Percentiles rank a stretch among this genome's conserved stretches.
These are phyloP conservation scores for Helminthosporium solani DNA, from an alignment of 2,329 filamentous ascomycete genomes.

Conservation along the genomic window DNA sequence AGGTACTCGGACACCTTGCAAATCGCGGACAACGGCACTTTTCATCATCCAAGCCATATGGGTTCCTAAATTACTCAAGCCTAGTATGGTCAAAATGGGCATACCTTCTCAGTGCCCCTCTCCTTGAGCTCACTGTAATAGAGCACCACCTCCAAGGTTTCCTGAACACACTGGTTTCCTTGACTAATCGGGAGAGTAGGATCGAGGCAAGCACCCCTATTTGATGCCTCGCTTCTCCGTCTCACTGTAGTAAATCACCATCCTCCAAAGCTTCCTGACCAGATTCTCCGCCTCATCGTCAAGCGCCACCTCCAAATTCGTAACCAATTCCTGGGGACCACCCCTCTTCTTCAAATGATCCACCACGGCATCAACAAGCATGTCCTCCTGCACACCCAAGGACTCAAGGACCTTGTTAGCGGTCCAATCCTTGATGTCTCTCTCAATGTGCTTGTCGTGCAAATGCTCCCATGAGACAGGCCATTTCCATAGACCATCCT, in stretches of 20 bases:
- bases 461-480: slow-evolving; percentile 89
- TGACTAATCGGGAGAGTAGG: too few species aligned
- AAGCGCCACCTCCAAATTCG: slow-evolving; percentile 82
- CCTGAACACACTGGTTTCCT: too few species aligned
- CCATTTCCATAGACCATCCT: slow-evolving; percentile 88
- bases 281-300: slow-evolving; percentile 93
- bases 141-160: too few species aligned
- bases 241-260: slow-evolving; percentile 97
- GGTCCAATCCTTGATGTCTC: slow-evolving; percentile 90
- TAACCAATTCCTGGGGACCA: slow-evolving; percentile 75
- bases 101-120: too few species aligned
- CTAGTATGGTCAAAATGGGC: too few species aligned
- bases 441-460: slow-evolving; percentile 74
- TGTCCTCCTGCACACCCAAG: slow-evolving; percentile 91
- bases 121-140: too few species aligned
- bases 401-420: slow-evolving; percentile 99
- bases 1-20: too few species aligned
- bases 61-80: too few species aligned
- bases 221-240: slow-evolving; percentile 82
- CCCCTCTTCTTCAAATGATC: slow-evolving; percentile 77
- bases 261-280: slow-evolving; percentile 96
- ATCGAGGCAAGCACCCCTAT: slow-evolving; percentile 12
- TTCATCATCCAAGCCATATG: too few species aligned
- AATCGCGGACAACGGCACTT: too few species aligned
- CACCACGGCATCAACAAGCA: slow-evolving; percentile 90